Base-by-base conservation (phyloP, 2,329 filamentous ascomycete genomes). In the Botrytis pseudocinerea region DNA sequence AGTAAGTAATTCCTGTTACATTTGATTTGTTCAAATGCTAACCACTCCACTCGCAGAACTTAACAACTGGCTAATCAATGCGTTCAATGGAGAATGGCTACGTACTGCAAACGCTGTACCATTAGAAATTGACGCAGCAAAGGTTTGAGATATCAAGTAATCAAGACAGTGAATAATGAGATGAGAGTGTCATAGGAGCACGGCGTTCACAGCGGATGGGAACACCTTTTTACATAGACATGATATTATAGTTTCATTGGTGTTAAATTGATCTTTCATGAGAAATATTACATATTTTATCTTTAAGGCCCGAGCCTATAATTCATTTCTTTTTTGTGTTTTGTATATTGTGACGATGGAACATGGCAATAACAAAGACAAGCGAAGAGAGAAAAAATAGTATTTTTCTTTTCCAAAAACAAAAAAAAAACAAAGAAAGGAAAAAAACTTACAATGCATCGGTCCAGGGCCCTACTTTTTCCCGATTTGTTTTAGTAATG, bases 51-150 rank as follows among this genome's bases (percentile, higher is more conserved):
- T 38, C 42, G 42, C 75, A 94, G 92, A 94, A 83, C 82, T 97
- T 46, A 90, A 87, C 73, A 95, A 93, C 81, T 99, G 95, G 95
- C 89, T 99, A 71, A 88, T 98, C 80, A 98, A 98, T 81, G 96
- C 96, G 2, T 99, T 99, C 82, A 98, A 98, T 78, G 96, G 96
- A 69, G 94, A 98, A 82, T 98, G 95, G 94, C 85, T 95, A 68
- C 84, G 78, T 46, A 81, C 80, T 32, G 73, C 77, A n/a, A 77
- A 81, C 66, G 78, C 80, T 32, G 76, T 78, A 20, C 80, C 80
- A 40, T 60, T 80, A 28, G 72, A 80, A 61, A 73, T 80, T 44
- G 79, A 80, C 60, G 57, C 76, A 35, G 69, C 73, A 14, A 69
- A 70, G 38, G 28, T 46, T 35, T 70, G 32, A 65, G 32, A 71